Base-by-base conservation (phyloP, 1,139 yeast species). In the Ogataea hybrid region DNA sequence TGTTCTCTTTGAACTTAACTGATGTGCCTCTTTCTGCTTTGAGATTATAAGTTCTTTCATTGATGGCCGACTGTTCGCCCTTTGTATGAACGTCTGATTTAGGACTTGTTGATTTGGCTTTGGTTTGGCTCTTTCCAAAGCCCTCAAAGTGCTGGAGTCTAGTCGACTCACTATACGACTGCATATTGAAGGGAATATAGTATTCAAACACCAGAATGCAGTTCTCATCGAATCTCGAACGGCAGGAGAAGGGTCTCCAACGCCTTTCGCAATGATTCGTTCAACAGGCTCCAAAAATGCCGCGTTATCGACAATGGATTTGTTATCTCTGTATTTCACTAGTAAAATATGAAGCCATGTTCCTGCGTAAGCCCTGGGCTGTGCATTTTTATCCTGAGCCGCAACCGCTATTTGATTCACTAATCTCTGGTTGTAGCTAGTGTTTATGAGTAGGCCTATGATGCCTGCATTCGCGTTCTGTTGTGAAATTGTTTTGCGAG, bases 401-500 rank as follows among this genome's bases (percentile, higher is more conserved):
- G 85, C 75, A 4, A 62, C 38, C 28, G 65, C 63, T n/a, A 87
- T 70, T 38, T 73, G 76, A 41, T 69, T 73, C 36, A 87, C 61
- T 12, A 77, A 58, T 50, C 81, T 74, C n/a, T 68, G 58, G 41
- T 75, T 74, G 57, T 73, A 79, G 5, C 81, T 69, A 15, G 80
- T 68, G 51, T 80, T 71, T 3, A 77, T 65, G 25, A 86, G 64
- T 34, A 92, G 67, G 0, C 84, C 75, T 42, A 78, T 75, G n/a
- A 83, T 65, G 1, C 84, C 77, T 53, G 79, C 73, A 56, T 82
- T 77, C 0, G 96, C 94, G 52, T 83, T 79, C 32, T 78, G 75
- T 11, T 90, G 85, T 0, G 96, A 77, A 23, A 92, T 82, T 49
- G 79, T 79, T 59, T 92, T 92, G 2, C 96, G 81, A 0, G 90